Conservation (phyloP, 2,329 filamentous ascomycete species). For the Pyricularia pennisetigena region DNA sequence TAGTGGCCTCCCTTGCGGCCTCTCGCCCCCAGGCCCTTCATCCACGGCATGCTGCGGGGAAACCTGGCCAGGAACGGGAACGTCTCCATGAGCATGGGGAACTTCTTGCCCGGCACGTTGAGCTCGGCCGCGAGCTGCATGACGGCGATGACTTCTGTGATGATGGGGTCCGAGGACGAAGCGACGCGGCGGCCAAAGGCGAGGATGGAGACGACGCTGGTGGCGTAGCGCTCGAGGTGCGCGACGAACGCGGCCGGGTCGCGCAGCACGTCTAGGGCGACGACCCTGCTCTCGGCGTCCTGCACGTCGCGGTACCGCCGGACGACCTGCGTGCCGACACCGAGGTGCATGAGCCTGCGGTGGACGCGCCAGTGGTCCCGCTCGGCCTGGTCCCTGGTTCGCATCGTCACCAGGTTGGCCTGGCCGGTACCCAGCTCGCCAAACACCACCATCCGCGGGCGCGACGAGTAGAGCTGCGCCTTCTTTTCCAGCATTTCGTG, state of each 20-base stretch:
- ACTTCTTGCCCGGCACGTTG: slow-evolving; percentile 41
- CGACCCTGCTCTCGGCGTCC: slow-evolving; percentile 45
- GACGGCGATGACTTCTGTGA: slow-evolving; percentile 48
- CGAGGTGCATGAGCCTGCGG: slow-evolving; percentile 41
- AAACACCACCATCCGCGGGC: slow-evolving; percentile 38
- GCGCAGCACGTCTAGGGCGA: slow-evolving; percentile 38
- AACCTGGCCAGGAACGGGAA: slow-evolving; percentile 39
- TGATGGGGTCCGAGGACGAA: slow-evolving; percentile 41
- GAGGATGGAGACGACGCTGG: slow-evolving; percentile 44
- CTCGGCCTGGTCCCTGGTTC: slow-evolving; percentile 24
- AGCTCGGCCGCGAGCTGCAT: slow-evolving; percentile 48
- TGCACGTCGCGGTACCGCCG: slow-evolving; percentile 42
- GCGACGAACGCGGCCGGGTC: slow-evolving; percentile 36
- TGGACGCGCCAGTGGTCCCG: slow-evolving; percentile 32
- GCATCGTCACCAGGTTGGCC: slow-evolving; percentile 32
- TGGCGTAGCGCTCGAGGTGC: slow-evolving; percentile 43
- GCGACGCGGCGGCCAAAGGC: slow-evolving; percentile 44
- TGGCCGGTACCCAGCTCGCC: slow-evolving; percentile 34
- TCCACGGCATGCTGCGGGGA: slow-evolving; percentile 38
- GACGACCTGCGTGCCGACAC: slow-evolving; percentile 44
- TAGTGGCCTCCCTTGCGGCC: slow-evolving; percentile 30
- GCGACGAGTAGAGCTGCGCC: slow-evolving; percentile 37
- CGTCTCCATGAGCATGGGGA: slow-evolving; percentile 47
- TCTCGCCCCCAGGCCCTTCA: slow-evolving; percentile 33
- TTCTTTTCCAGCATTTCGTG: slow-evolving; percentile 45